These are phyloP conservation scores for Chloris gayana DNA, from an alignment of 176 grass and related monocot species.

Conservation along the genomic window DNA sequence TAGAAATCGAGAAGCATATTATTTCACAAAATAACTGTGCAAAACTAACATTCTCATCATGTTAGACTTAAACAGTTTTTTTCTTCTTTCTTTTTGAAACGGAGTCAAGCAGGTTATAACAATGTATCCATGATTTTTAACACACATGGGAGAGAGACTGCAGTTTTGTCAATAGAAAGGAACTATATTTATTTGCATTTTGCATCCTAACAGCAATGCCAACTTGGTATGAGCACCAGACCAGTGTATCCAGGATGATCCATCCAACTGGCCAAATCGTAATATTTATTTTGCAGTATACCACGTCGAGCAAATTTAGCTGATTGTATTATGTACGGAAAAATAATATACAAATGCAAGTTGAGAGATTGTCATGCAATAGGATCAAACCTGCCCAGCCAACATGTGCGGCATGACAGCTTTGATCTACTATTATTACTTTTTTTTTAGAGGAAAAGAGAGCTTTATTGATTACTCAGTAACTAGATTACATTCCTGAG, in stretches of 20 bases:
- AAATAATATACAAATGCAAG: neutral
- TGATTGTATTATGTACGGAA: neutral
- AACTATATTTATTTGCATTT: neutral
- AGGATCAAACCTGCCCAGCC: neutral
- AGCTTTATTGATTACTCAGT: too few species aligned
- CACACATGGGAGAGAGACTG: neutral
- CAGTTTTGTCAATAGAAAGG: neutral
- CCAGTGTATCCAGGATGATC: neutral
- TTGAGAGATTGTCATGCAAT: neutral
- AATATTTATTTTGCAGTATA: neutral
- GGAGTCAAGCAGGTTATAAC: too few species aligned
- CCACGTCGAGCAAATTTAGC: neutral
- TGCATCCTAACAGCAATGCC: neutral
- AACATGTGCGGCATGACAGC: neutral
- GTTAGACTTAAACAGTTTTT: neutral
- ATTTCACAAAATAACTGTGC: too few species aligned
- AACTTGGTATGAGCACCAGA: neutral
- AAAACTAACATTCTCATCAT: neutral
- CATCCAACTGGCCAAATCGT: constrained; percentile 5
- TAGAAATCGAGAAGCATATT: too few species aligned
- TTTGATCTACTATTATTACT: too few species aligned
- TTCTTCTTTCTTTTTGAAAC: too few species aligned
- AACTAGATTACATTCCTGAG: too few species aligned
- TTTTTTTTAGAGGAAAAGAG: too few species aligned
- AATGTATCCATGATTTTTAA: neutral